Conservation (phyloP, 106 monocot species). For the Dendrobium officinale region DNA sequence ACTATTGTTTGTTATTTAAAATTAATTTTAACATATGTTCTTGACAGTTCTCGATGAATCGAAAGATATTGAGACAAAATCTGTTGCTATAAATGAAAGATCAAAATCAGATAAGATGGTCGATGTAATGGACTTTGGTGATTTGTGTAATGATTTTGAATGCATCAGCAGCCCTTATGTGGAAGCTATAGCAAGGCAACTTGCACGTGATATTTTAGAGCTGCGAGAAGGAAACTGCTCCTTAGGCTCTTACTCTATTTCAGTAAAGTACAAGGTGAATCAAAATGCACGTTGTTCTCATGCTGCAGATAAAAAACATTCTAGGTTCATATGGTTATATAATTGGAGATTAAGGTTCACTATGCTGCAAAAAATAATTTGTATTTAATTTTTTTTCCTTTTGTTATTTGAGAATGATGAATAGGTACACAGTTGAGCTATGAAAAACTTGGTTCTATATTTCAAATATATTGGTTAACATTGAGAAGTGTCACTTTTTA, state of each 20-base stretch:
- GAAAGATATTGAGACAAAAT: slow-evolving; percentile 42
- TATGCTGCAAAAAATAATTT: too few relatives aligned
- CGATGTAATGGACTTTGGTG: slow-evolving; percentile 70
- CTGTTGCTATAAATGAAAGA: slow-evolving; percentile 20
- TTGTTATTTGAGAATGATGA: too few relatives aligned
- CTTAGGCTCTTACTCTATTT: slow-evolving; percentile 47
- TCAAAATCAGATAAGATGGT: slow-evolving; percentile 60
- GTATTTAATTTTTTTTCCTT: too few relatives aligned
- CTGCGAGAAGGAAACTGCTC: slow-evolving; percentile 76
- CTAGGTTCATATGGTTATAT: background rate
- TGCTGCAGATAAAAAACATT: background rate
- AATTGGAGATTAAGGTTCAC: background rate
- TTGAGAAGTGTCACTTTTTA: too few relatives aligned
- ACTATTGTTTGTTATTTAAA: too few relatives aligned
- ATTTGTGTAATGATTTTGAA: slow-evolving; percentile 85
- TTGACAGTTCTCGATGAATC: slow-evolving; percentile 50
- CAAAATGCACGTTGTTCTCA: background rate
- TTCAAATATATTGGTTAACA: too few relatives aligned
- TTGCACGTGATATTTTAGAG: slow-evolving; percentile 74
- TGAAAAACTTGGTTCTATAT: too few relatives aligned
- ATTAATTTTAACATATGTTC: background rate
- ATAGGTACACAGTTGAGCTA: too few relatives aligned
- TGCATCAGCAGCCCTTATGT: slow-evolving; percentile 88
- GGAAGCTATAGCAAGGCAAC: slow-evolving; percentile 75
- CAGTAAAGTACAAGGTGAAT: slow-evolving; percentile 87